Evolutionary conservation across 176 grass and related monocot species (phyloP).

Genomic region (Puya raimondii): DNA sequence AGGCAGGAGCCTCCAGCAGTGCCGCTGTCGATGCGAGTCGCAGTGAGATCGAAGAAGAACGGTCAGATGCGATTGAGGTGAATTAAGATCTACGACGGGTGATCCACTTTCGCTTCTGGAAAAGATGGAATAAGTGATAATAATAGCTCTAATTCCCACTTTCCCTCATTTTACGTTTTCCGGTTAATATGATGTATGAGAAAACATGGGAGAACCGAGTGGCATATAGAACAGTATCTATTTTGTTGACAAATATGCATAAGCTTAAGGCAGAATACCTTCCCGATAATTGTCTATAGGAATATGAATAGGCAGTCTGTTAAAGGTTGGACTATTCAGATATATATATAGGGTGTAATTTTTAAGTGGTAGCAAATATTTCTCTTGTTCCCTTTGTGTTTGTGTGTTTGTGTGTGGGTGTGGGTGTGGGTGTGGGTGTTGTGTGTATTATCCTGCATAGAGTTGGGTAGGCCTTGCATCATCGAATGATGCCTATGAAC

Average conservation of each 20-base stretch:
- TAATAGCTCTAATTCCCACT: neutral
- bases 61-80: neutral
- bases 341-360: too few species aligned
- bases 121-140: neutral
- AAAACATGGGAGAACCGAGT: neutral
- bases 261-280: neutral
- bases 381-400: too few species aligned
- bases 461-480: too few species aligned
- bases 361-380: too few species aligned
- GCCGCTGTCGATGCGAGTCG: slow-evolving; percentile 6
- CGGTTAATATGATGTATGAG: neutral
- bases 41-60: slow-evolving; percentile 23
- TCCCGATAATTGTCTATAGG: too few species aligned
- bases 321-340: too few species aligned
- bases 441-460: too few species aligned
- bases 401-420: too few species aligned
- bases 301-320: too few species aligned
- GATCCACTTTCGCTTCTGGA: neutral
- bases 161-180: too few species aligned
- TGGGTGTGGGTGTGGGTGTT: too few species aligned
- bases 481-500: too few species aligned
- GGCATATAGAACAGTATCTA: neutral
- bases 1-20: neutral
- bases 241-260: neutral
- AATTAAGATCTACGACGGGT: neutral